Base-by-base conservation (phyloP, 192 early-diverging fungal species). In the Coemansia sp. region DNA sequence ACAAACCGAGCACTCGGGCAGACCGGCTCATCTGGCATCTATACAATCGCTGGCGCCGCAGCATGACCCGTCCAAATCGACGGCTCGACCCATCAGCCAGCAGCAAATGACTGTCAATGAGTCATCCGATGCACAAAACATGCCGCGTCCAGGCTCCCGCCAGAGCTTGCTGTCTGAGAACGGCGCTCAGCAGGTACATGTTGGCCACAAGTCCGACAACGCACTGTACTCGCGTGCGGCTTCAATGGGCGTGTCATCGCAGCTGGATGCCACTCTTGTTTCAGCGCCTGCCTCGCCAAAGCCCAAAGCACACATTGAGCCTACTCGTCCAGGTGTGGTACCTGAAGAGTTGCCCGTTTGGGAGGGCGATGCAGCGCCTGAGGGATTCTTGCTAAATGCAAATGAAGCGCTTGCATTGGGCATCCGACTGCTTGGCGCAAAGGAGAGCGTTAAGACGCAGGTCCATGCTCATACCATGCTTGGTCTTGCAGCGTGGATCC, bases 401-500 rank as follows among this genome's bases (percentile, higher is more conserved):
- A 58, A 66, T 29, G 77, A 80, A 50, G 58, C 60, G 1, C 27
- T 70, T 22, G 77, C 67, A 21, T 55, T 80, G 45, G 62, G 27
- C 45, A 58, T 69, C 23, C 64, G 52, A 35, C 70, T 67, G 52
- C 58, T 80, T 8, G 64, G 52, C 37, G 23, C 66, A 7, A 22
- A 37, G 39, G 51, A 57, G 9, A 17, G 21, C 15, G 25, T 41
- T n/a, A 68, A 68, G 39, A 48, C 48, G 38, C 77, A 80, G 59
- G 58, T 65, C 3, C 68, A 65, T 43, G 72, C 77, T 0, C 68
- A 74, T 38, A 43, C 32, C 10, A 57, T 49, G 25, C 35, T 80
- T 39, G 77, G 77, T 27, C n/a, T 80, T 38, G 60, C 71, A 1
- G 62, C 72, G 49, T 80, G 77, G 77, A 43, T 74, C 17, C 23